Evolutionary conservation across 805 yeast species (phyloP), one percentile per base, ranked within the genome.

Genomic region (Candida maris): DNA sequence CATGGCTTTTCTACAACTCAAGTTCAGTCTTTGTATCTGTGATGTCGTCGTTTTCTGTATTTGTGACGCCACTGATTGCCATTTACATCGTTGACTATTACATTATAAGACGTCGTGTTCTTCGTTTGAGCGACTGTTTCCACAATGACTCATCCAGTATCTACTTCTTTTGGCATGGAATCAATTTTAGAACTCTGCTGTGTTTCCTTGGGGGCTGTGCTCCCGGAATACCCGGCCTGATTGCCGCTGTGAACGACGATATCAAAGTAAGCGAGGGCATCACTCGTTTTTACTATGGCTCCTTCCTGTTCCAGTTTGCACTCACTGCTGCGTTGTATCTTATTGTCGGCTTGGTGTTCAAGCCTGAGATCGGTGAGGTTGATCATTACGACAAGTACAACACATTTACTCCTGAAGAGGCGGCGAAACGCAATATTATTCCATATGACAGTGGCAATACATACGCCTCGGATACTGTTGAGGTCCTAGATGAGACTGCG

Each of bases 161-260:
- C 27, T 74, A 70, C 47, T 70, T 65, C 61, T 71, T 28, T 19
- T 22, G 30, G 31, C n/a, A 51, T 32, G 94, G 94, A 15, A 50
- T 73, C 57, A 82, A 84, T 53, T 83, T 88, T 87, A 70, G 89
- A 56, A 93, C 86, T 10, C 37, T 65, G 13, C 30, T 60, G 4
- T 56, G 68, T 3, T 72, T 71, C 66, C 31, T 61, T 6, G 46
- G 57, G 8, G 68, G 71, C 20, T 59, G 67, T 52, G 64, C 67
- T 4, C 77, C 77, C 15, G 75, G 75, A 17, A 36, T 74, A 20
- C 79, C 79, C 4, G 79, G 79, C 25, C 53, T 71, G 13, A 48
- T 61, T 52, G 43, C 62, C 59, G 43, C 64, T 48, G 44, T 38
- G 15, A 51, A 43, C 27, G 31, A 39, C 3, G 30, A 24, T 6